Evolutionary conservation across 192 early-diverging fungal genomes (phyloP).

Genomic region (Podila horticola): DNA sequence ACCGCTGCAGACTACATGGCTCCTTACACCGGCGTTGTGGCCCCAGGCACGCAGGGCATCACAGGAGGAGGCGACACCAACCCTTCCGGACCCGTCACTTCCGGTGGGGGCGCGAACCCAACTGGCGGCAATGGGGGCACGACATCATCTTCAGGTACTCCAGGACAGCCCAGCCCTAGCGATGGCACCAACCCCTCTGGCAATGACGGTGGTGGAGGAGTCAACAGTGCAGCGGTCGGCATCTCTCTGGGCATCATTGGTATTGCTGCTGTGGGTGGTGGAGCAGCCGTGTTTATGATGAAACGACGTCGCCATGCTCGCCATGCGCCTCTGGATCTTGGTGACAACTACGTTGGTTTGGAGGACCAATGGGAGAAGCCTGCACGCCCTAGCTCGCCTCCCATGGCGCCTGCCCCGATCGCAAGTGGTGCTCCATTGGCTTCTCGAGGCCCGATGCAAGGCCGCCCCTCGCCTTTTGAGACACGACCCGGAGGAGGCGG

Average conservation of each 20-base stretch:
- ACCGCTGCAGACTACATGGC: neutral
- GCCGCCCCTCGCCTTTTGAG: constrained; percentile 31
- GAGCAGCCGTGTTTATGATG: constrained; percentile 29
- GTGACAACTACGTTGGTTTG: constrained; percentile 26
- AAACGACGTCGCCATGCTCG: constrained; percentile 33
- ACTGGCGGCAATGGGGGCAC: neutral
- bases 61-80: neutral
- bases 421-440: constrained; percentile 20
- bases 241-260: constrained; percentile 47
- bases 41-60: constrained; percentile 23
- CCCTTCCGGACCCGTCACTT: neutral
- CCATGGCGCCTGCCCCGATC: constrained; percentile 17
- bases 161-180: neutral
- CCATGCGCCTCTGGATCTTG: constrained; percentile 37
- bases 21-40: constrained; percentile 31
- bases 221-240: constrained; percentile 31
- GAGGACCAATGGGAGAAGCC: constrained; percentile 48
- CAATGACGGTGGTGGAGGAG: constrained; percentile 6
- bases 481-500: constrained; percentile 33
- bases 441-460: constrained; percentile 9
- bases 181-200: neutral
- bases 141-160: neutral
- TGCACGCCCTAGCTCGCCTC: constrained; percentile 9
- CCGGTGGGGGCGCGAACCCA: neutral
- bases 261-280: constrained; percentile 17